Evolutionary conservation across 106 monocot species (phyloP).

Genomic region (Dendrobium chrysotoxum): DNA sequence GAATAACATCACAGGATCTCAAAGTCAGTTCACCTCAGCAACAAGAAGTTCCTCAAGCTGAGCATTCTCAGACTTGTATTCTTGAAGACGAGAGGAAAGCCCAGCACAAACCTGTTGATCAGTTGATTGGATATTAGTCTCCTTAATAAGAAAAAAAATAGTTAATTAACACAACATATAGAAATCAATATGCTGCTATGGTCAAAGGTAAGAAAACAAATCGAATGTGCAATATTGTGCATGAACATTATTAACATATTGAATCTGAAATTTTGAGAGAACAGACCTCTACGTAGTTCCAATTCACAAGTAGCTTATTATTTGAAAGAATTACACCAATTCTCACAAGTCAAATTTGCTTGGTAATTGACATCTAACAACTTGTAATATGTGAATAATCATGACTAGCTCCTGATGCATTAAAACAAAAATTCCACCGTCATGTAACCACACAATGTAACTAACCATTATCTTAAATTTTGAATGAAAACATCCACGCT

Average conservation of each 20-base stretch:
- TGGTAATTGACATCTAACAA: not conserved
- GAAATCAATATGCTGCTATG: not conserved
- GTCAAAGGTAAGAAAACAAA: not conserved
- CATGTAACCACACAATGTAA: not conserved
- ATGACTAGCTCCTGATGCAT: not conserved
- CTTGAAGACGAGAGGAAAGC: conserved; percentile 96
- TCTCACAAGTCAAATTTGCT: not conserved
- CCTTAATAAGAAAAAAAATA: not conserved
- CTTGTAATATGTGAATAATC: not conserved
- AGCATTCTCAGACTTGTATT: conserved; percentile 92
- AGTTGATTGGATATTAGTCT: conserved; percentile 3
- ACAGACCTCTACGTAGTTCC: not conserved
- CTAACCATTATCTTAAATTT: not conserved
- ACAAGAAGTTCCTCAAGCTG: conserved; percentile 93
- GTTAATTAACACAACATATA: not conserved
- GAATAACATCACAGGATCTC: conserved; percentile 4
- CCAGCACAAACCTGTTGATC: conserved; percentile 85
- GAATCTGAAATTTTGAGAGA: not conserved
- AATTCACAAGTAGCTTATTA: not conserved
- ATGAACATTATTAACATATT: not conserved
- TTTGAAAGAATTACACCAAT: not conserved
- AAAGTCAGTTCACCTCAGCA: conserved; percentile 66
- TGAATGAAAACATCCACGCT: not conserved
- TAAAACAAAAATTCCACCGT: not conserved
- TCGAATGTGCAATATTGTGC: not conserved